Evolutionary conservation across 2,329 filamentous ascomycete species (phyloP), one percentile per base, ranked within the genome.

Genomic region (Calonectria hongkongensis): DNA sequence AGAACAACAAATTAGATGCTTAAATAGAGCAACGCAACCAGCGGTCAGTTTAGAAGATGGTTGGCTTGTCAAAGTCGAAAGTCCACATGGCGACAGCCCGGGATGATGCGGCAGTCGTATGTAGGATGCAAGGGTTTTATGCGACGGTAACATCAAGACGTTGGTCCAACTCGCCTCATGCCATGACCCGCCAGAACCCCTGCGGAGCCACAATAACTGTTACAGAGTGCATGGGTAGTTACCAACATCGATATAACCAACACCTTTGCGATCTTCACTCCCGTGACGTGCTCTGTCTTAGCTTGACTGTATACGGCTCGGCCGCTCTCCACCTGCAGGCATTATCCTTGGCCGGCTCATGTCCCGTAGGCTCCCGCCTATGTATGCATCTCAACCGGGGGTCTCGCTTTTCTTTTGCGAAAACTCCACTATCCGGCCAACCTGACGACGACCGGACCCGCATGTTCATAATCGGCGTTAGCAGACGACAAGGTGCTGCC

Each of bases 11-110:
- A 63, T 15, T n/a, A 63, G 12, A 15, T 47, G 30, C 10, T 63
- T 63, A 63, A 63, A 47, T 63, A 63, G 58, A 33, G 27, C 58
- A 63, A 58, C 30, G 45, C 27, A 63, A 63, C 4, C 58, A 30
- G 58, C 58, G 58, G 58, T 47, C 58, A 63, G 58, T 30, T 45
- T 5, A 21, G n/a, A 21, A 47, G 6, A 18, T 63, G 25, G 27
- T 47, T 47, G 25, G 58, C 41, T 16, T 5, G 27, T n/a, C 58
- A 30, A 33, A 30, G 27, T 36, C 10, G 21, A 33, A 13, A 8
- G 6, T 16, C 18, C 27, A 47, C 25, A 63, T 47, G 39, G 27
- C 45, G 28, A 39, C 25, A 33, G 16, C 28, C 28, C 16, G 36
- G 39, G 58, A 63, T 47, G 18, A 63, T 63, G 58, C 58, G 41